Percentiles rank a stretch among this genome's conserved stretches.
These are phyloP conservation scores for Blastobotrys apis DNA, from an alignment of 1,139 yeast genomes.

Conservation along the genomic window DNA sequence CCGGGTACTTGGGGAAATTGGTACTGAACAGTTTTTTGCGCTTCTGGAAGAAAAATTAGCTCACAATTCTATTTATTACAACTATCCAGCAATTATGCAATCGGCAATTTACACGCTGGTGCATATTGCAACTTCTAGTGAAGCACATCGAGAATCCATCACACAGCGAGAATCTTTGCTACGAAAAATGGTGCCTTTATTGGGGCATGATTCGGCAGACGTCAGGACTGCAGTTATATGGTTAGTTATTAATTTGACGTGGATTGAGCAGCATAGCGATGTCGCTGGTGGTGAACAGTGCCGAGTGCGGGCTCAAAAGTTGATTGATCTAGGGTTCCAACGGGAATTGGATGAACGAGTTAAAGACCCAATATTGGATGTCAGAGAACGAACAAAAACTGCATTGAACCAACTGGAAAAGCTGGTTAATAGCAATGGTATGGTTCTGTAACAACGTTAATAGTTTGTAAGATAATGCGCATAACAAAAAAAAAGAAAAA, in stretches of 20 bases:
- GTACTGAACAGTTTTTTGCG: slow-evolving; percentile 31
- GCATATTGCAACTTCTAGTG: slow-evolving; percentile 51
- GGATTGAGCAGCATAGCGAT: slow-evolving; percentile 41
- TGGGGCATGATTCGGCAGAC: slow-evolving; percentile 38
- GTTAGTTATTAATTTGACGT: slow-evolving; percentile 55
- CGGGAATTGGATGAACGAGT: slow-evolving; percentile 35
- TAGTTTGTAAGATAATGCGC: no score
- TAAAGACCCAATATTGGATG: slow-evolving; percentile 40
- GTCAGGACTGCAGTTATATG: slow-evolving; percentile 55
- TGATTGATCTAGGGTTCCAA: slow-evolving; percentile 42
- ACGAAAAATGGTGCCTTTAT: slow-evolving; percentile 35
- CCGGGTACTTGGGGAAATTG: slow-evolving; percentile 37
- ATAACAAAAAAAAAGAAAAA: no score
- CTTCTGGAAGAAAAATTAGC: slow-evolving; percentile 27
- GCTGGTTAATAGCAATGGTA: not conserved
- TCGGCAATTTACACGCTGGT: slow-evolving; percentile 52
- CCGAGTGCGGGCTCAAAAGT: slow-evolving; percentile 23
- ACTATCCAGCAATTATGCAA: slow-evolving; percentile 35
- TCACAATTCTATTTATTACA: slow-evolving; percentile 10
- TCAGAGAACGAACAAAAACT: slow-evolving; percentile 46
- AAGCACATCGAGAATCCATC: slow-evolving; percentile 45
- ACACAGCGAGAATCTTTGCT: slow-evolving; percentile 43
- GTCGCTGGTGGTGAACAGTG: slow-evolving; percentile 23
- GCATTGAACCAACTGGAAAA: slow-evolving; percentile 41
- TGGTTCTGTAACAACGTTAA: no score